These are phyloP conservation scores for Akanthomyces dipterigenus DNA, from an alignment of 2,329 filamentous ascomycete species.

Conservation along the genomic window DNA sequence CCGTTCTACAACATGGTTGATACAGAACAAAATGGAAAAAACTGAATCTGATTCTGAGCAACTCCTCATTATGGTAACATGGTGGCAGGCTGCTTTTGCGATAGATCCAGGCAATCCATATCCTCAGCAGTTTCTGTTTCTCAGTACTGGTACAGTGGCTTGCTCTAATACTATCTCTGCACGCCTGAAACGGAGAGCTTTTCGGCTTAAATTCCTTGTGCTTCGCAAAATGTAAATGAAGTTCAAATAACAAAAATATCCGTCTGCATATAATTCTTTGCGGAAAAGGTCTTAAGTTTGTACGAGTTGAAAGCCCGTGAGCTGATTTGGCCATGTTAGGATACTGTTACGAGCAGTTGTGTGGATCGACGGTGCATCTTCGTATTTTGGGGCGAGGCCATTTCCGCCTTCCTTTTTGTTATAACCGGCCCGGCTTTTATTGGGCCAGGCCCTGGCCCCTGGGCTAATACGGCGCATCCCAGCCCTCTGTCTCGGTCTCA, in stretches of 20 bases:
- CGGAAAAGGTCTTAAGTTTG: background rate
- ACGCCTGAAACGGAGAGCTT: background rate
- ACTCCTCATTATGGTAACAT: background rate
- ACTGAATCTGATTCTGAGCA: background rate
- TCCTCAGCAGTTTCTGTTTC: too few species aligned
- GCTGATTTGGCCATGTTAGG: background rate
- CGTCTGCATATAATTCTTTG: background rate
- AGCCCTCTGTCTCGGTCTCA: background rate
- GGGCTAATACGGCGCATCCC: background rate
- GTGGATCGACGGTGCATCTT: conserved; percentile 1
- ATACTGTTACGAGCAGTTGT: background rate
- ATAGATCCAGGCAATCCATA: too few species aligned
- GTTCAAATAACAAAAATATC: background rate
- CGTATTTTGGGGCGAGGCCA: background rate
- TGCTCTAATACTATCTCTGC: too few species aligned
- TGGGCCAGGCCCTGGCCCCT: too few species aligned
- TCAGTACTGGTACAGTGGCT: too few species aligned
- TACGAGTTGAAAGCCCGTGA: background rate
- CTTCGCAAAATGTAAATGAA: background rate
- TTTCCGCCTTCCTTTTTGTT: background rate
- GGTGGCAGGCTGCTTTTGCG: background rate
- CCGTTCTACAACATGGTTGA: background rate
- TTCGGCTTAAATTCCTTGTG: background rate
- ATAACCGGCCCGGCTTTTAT: background rate
- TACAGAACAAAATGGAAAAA: background rate